These are phyloP conservation scores for Xylaria curta DNA, from an alignment of 495 filamentous ascomycete genomes.

Conservation along the genomic window DNA sequence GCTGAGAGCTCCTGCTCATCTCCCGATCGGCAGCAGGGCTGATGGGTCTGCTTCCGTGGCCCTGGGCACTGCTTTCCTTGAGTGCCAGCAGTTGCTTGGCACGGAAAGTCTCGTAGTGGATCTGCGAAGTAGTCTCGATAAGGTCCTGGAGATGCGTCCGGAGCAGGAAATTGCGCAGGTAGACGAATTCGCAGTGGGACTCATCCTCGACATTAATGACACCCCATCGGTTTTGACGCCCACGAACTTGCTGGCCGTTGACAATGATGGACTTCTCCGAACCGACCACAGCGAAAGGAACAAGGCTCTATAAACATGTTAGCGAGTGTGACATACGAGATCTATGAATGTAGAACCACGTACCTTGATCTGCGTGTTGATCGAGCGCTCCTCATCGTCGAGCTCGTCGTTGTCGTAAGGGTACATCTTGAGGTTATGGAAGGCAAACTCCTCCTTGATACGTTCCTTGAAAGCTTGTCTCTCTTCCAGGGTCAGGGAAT, in stretches of 20 bases:
- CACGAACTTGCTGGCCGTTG: constrained; percentile 96
- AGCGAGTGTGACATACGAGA: constrained; percentile 30
- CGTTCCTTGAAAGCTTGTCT: constrained; percentile 95
- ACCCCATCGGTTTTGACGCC: constrained; percentile 98
- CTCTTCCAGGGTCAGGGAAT: constrained; percentile 96
- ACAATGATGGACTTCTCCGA: constrained; percentile 98
- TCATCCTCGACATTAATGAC: constrained; percentile 99
- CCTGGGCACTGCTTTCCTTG: constrained; percentile 94
- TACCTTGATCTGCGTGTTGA: constrained; percentile 97
- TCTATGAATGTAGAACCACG: constrained; percentile 21
- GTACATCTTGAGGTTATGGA: constrained; percentile 99
- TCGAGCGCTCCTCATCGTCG: constrained; percentile 91
- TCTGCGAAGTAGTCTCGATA: constrained; percentile 99
- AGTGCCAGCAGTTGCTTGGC: constrained; percentile 97
- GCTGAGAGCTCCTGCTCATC: constrained; percentile 93
- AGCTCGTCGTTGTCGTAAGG: constrained; percentile 99
- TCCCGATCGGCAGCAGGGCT: constrained; percentile 92
- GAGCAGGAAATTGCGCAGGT: constrained; percentile 96
- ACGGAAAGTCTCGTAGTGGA: constrained; percentile 99
- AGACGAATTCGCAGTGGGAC: constrained; percentile 99
- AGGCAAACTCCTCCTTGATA: constrained; percentile 99
- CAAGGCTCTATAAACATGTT: constrained; percentile 70
- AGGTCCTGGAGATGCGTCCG: constrained; percentile 96
- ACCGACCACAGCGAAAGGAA: constrained; percentile 97
- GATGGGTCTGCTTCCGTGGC: constrained; percentile 90